Conservation (phyloP, 1,139 yeast genomes). For the Magnusiomyces sp. region DNA sequence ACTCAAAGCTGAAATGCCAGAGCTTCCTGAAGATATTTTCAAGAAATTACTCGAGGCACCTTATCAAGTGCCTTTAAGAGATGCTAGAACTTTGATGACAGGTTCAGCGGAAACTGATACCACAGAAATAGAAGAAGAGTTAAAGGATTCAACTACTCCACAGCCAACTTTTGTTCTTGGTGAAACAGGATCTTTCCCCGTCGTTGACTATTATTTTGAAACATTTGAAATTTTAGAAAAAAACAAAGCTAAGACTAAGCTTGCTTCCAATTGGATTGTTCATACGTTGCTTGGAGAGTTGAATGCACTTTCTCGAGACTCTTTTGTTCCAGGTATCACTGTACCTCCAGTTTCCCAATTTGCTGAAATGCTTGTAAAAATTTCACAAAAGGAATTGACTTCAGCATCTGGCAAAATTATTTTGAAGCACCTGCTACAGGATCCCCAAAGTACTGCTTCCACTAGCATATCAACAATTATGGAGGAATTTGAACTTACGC, state of each 20-base stretch:
- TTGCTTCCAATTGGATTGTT: conserved; percentile 72
- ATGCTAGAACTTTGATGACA: conserved; percentile 55
- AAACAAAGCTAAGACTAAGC: conserved; percentile 19
- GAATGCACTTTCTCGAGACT: conserved; percentile 41
- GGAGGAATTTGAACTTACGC: conserved; percentile 45
- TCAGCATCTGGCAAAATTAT: conserved; percentile 59
- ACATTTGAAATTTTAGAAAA: conserved; percentile 31
- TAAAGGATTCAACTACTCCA: background rate
- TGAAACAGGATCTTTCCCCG: conserved; percentile 6
- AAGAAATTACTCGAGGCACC: conserved; percentile 43
- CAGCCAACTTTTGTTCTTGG: background rate
- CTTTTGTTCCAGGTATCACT: conserved; percentile 26
- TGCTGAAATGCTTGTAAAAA: conserved; percentile 38
- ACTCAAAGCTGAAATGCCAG: conserved; percentile 43
- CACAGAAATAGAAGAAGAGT: background rate
- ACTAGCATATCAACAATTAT: conserved; percentile 39
- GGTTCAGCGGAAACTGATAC: conserved; percentile 1
- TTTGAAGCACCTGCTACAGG: conserved; percentile 49
- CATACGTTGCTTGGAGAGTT: conserved; percentile 73
- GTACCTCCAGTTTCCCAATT: conserved; percentile 29
- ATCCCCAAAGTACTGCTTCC: conserved; percentile 31
- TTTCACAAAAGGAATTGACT: conserved; percentile 36
- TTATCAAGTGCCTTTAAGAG: conserved; percentile 55
- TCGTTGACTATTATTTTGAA: conserved; percentile 45
- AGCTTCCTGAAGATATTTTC: conserved; percentile 54